These are phyloP conservation scores for Ophiostoma tasmaniense DNA, from an alignment of 2,329 filamentous ascomycete genomes.

Conservation along the genomic window DNA sequence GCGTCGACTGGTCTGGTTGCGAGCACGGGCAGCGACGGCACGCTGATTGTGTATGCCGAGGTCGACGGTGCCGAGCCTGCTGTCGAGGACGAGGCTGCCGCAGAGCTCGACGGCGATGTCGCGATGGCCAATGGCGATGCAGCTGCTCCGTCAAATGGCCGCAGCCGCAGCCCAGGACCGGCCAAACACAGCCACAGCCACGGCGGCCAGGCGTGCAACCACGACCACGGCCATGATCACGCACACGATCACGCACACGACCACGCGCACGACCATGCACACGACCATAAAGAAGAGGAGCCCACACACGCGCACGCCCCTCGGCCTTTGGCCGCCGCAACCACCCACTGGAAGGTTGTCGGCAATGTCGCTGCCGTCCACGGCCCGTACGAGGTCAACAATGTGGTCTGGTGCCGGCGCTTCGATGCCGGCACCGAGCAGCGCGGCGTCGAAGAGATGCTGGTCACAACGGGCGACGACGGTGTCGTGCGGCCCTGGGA, in stretches of 20 bases:
- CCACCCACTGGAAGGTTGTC: slow-evolving; percentile 58
- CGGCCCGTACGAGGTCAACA: slow-evolving; percentile 90
- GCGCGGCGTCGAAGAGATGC: slow-evolving; percentile 63
- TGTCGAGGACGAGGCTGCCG: background rate
- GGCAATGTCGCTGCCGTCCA: slow-evolving; percentile 66
- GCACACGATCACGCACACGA: slow-evolving; percentile 22
- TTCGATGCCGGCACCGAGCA: slow-evolving; percentile 55
- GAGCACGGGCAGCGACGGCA: slow-evolving; percentile 83
- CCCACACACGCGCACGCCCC: slow-evolving; percentile 27
- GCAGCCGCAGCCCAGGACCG: slow-evolving; percentile 5
- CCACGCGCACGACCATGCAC: slow-evolving; percentile 16
- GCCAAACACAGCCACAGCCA: slow-evolving; percentile 22
- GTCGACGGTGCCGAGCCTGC: background rate
- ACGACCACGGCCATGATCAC: slow-evolving; percentile 21
- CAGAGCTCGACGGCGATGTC: slow-evolving; percentile 15
- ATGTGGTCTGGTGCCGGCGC: slow-evolving; percentile 76
- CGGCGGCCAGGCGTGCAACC: slow-evolving; percentile 27
- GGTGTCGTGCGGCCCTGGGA: slow-evolving; percentile 80
- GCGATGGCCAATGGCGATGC: slow-evolving; percentile 13
- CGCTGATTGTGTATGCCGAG: slow-evolving; percentile 72
- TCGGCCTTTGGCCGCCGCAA: slow-evolving; percentile 2
- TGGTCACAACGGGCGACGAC: slow-evolving; percentile 88
- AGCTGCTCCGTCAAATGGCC: slow-evolving; percentile 4
- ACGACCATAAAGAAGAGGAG: slow-evolving; percentile 5
- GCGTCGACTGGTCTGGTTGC: slow-evolving; percentile 65